Base-by-base conservation (phyloP, 169 alveolate species). In the Fabrea salina region DNA sequence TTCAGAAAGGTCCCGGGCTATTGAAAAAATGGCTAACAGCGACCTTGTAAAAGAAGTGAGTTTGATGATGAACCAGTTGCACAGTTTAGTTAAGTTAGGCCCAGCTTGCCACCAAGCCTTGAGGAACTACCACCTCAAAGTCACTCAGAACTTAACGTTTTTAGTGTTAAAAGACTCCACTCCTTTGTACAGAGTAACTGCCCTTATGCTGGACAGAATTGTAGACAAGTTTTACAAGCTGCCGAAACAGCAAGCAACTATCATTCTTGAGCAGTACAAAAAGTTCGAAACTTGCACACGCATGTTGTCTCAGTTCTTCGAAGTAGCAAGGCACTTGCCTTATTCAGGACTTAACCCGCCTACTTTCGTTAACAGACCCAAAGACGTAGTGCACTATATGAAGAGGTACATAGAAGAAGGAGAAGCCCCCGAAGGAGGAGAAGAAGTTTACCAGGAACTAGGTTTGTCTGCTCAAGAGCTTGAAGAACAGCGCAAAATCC, bases 291-390 rank as follows among this genome's bases (percentile, higher is more conserved):
- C 44, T 0, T 61, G 75, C 53, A 30, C 75, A 11, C 27, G 75
- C n/a, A 33, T 61, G 75, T 2, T 61, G 25, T 8, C n/a, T 22
- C 75, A 61, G 54, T 61, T 61, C 25, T 61, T 33, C 4, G 54
- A 61, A 61, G 16, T 61, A 1, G 49, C 54, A 16, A n/a, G 37
- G 13, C 30, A 11, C 37, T 32, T 61, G 49, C 75, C 44, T 16
- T 61, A 16, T 35, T 61, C 44, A 25, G 75, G 75, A 2, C 44
- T 61, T 33, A 61, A n/a, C 53, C 54, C 75, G 22, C 75, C 75
- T 25, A 61, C 54, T 11, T 30, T 61, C 37, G 75, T 61, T 13
- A 33, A 2, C 22, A 61, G 75, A 3, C 75, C 75, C 1, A 22
- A 27, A 25, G 75, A 61, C 2, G 27, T 35, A n/a, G n/a, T 61